Evolutionary conservation across 2,329 filamentous ascomycete species (phyloP), one percentile per base, ranked within the genome.

Genomic region (Aspergillus chevalieri): DNA sequence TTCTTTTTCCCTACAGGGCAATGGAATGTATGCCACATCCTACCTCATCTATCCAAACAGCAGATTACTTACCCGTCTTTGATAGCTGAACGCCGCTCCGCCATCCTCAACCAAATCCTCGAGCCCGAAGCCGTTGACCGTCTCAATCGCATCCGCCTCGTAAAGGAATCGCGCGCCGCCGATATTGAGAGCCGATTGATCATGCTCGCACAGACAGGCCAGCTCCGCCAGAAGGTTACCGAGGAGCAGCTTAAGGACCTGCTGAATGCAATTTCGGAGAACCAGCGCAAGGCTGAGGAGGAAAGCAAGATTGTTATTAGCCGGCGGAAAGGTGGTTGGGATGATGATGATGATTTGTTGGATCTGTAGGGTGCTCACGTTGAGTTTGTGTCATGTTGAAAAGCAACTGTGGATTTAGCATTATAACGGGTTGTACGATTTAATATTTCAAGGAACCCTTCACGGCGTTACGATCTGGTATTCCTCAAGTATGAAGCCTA

Each of bases 171-270:
- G 60, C 88, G 93, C 63, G 93, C 93, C 33, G 81, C 80, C 53
- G 90, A 96, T 64, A 83, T 98, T 50, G 93, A 98, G 76, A 91
- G 94, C 78, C 76, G 92, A 46, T 81, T 98, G 49, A 91, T 98
- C 70, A 90, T 86, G 83, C 81, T 98, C 50, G 92, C 93, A 51
- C 83, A 90, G 63, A 82, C 85, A 21, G 91, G 92, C 21, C 93
- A 97, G 76, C 77, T 98, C 61, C 78, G 89, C 48, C 75, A 82
- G 54, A 94, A 95, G 69, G 89, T 98, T 43, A 92, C 87, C 1
- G 93, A 98, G 72, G 84, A 85, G 44, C 91, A 97, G 75, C 78
- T 98, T 63, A 96, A 97, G 77, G 89, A 95, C 58, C 78, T 98
- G 50, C 74, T 98, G 56, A 87, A 84, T 55, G 89, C 89, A 14